Evolutionary conservation across 2,329 filamentous ascomycete genomes (phyloP).

Genomic region (Drechslerella dactyloides): DNA sequence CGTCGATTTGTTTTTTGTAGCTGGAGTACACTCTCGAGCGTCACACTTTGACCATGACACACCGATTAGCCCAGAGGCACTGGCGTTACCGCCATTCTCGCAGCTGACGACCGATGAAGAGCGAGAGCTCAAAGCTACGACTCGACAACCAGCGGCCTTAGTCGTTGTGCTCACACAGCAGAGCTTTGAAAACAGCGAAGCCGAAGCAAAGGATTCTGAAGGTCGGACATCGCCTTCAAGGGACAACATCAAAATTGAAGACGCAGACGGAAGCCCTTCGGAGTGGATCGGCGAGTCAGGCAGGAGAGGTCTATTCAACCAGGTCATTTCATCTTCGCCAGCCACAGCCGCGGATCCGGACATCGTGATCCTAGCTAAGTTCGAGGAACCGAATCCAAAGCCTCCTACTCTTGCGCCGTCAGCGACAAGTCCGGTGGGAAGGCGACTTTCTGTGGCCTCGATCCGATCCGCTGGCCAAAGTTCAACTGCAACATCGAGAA

Average conservation of each 20-base stretch:
- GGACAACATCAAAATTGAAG: slow-evolving; percentile 53
- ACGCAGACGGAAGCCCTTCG: slow-evolving; percentile 53
- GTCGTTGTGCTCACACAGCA: slow-evolving; percentile 65
- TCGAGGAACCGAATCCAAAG: slow-evolving; percentile 59
- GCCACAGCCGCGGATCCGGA: slow-evolving; percentile 59
- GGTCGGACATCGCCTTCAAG: slow-evolving; percentile 52
- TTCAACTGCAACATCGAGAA: slow-evolving; percentile 41
- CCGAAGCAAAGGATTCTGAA: slow-evolving; percentile 62
- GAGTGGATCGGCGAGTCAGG: slow-evolving; percentile 50
- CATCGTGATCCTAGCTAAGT: slow-evolving; percentile 62
- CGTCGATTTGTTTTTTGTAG: slow-evolving; percentile 53
- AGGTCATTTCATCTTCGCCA: slow-evolving; percentile 41
- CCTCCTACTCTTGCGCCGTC: slow-evolving; percentile 30
- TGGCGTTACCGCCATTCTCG: slow-evolving; percentile 65
- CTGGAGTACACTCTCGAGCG: slow-evolving; percentile 54
- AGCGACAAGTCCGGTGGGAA: slow-evolving; percentile 33
- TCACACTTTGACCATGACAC: slow-evolving; percentile 28
- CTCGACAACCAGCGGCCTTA: slow-evolving; percentile 64
- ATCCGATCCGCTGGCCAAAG: slow-evolving; percentile 36
- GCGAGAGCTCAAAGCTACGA: slow-evolving; percentile 65
- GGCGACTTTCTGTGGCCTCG: slow-evolving; percentile 33
- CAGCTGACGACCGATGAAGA: slow-evolving; percentile 66
- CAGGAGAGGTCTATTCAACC: slow-evolving; percentile 55
- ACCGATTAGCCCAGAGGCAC: slow-evolving; percentile 54
- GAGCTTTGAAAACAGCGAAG: slow-evolving; percentile 61